Percentiles rank a stretch among this genome's conserved stretches.
Evolutionary conservation across 78 protist genomes (phyloP).

Genomic region (Reticulomyxa filosa): DNA sequence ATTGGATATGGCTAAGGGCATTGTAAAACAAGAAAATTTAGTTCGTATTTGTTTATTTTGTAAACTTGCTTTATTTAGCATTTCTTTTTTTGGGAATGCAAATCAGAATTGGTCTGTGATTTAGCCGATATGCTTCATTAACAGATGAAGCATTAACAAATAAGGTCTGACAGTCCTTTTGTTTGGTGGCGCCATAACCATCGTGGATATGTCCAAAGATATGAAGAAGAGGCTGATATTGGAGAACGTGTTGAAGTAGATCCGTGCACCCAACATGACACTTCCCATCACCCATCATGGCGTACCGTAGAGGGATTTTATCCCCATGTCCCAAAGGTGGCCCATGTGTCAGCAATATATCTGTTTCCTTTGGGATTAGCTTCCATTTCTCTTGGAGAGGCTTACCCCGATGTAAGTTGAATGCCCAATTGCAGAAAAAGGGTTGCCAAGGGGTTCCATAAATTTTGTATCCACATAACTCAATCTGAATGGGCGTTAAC

Average conservation of each 20-base stretch:
- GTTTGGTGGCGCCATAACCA: constrained; percentile 29
- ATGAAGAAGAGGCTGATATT: constrained; percentile 11
- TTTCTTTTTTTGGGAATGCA: too few species aligned
- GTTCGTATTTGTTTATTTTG: too few species aligned
- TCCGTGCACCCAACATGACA: constrained; percentile 41
- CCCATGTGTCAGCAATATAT: constrained; percentile 36
- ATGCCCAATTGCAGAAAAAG: constrained; percentile 26
- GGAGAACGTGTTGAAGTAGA: constrained; percentile 7
- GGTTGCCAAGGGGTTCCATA: constrained; percentile 45
- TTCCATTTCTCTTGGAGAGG: constrained; percentile 10
- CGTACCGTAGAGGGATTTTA: too few species aligned
- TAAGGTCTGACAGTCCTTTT: constrained; percentile 27
- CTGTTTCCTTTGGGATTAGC: constrained; percentile 22
- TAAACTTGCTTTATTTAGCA: too few species aligned
- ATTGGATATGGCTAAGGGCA: too few species aligned
- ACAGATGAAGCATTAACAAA: constrained; percentile 25
- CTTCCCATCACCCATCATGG: too few species aligned
- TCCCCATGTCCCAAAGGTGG: constrained; percentile 44
- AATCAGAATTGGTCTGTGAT: too few species aligned
- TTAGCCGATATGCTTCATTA: too few species aligned
- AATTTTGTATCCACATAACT: constrained; percentile 27
- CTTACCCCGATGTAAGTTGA: constrained; percentile 17
- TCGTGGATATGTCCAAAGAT: constrained; percentile 34
- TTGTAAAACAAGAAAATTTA: too few species aligned
- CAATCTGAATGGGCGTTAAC: too few species aligned